Evolutionary conservation across 495 filamentous ascomycete species (phyloP), one percentile per base, ranked within the genome.

Genomic region (Penicillium diatomitis): DNA sequence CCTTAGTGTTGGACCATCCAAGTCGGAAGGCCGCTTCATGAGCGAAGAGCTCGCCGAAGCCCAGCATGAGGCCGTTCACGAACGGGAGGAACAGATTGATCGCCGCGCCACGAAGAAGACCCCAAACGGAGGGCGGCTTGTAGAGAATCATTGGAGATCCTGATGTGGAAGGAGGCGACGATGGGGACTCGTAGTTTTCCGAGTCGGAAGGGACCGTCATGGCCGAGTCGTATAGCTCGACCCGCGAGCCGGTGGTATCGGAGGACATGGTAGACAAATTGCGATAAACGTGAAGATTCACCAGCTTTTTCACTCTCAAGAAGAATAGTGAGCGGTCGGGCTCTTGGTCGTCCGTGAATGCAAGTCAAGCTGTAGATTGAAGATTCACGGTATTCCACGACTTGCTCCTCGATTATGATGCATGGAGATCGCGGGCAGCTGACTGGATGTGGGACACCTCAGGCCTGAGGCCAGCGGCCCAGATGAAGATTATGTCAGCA

Each of bases 11-110:
- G 37, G 85, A 82, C 92, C 92, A 98, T 40, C 92, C 92, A 47
- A 95, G 72, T 54, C 89, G 75, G 61, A 90, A 98, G 8, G 92
- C 92, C 8, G 86, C 80, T 70, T 99, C 92, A 63, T 99, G 90
- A 46, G 92, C 92, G 63, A 97, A 85, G 35, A 99, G 71, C 69
- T 99, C 92, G 27, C 92, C 92, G 60, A 99, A 95, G 4, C 92
- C 92, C 47, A 99, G 70, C 92, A 99, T 99, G 69, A 99, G 76
- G 20, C 92, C 92, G 67, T 99, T 99, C 57, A 99, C 81, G 53
- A 99, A 99, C 0, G 92, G 92, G 3, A 99, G 72, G 0, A 99
- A 50, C 6, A 99, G 72, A 64, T 99, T 99, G 68, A 99, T 97
- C 4, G 89, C 89, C 5, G 89, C 88, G 6, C 92, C 88, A 33